These are phyloP conservation scores for Alternaria ethzedia DNA, from an alignment of 2,329 filamentous ascomycete species.

Conservation along the genomic window DNA sequence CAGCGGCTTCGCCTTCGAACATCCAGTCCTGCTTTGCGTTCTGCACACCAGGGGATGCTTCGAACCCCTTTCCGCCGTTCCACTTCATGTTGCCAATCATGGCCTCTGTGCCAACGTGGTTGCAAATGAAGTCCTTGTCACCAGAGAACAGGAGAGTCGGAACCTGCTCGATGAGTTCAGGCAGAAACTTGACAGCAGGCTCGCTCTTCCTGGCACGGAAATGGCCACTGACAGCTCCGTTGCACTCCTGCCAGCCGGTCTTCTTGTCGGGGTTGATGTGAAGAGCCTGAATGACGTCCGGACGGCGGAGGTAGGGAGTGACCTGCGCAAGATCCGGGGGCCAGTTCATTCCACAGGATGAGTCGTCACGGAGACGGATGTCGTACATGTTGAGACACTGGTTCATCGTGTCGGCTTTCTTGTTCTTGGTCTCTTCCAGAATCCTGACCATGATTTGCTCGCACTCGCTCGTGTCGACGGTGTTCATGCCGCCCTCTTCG, in stretches of 20 bases:
- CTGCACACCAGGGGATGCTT: constrained; percentile 83
- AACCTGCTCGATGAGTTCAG: constrained; percentile 76
- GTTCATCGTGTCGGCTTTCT: constrained; percentile 57
- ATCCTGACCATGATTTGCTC: constrained; percentile 79
- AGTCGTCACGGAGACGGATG: constrained; percentile 79
- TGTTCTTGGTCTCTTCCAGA: constrained; percentile 68
- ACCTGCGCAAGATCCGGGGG: constrained; percentile 81
- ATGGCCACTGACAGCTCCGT: constrained; percentile 73
- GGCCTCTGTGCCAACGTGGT: constrained; percentile 91
- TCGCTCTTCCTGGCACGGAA: constrained; percentile 75
- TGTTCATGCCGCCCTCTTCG: constrained; percentile 63
- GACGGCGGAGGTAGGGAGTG: constrained; percentile 81
- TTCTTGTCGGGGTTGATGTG: constrained; percentile 83
- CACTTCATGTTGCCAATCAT: constrained; percentile 89
- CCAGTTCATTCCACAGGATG: constrained; percentile 97
- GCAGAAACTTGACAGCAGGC: constrained; percentile 76
- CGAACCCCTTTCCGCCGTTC: constrained; percentile 91
- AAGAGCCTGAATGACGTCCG: constrained; percentile 79
- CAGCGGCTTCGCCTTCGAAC: constrained; percentile 85
- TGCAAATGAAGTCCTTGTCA: constrained; percentile 94
- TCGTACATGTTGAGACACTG: constrained; percentile 97
- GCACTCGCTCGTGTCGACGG: constrained; percentile 74
- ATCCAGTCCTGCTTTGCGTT: constrained; percentile 93
- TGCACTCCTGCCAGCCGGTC: constrained; percentile 92
- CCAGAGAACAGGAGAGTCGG: constrained; percentile 90